Evolutionary conservation across 1,284 basidiomycete genomes (phyloP), one percentile per base, ranked within the genome.

Genomic region (Ganoderma boninense): DNA sequence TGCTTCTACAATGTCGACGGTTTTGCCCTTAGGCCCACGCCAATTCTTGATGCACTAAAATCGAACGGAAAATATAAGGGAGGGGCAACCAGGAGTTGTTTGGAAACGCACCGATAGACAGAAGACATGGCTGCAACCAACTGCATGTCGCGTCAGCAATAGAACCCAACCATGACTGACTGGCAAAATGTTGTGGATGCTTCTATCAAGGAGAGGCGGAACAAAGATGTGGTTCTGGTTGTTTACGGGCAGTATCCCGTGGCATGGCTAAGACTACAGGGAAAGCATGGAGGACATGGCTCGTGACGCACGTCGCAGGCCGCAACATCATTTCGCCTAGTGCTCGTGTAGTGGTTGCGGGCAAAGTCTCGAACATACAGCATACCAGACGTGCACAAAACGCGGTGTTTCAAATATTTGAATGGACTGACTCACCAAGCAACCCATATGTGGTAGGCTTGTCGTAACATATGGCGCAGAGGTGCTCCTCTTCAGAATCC

Each of bases 391-490:
- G 43, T 11, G 6, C 3, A 62, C 40, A 42, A 29, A 13, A n/a
- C 11, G 14, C 13, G 38, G 38, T 29, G 18, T 42, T 26, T 8
- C n/a, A 40, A 43, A 10, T 16, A 62, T 42, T 1, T 13, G 16
- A 2, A 44, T 8, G 49, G 49, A 38, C 38, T 38, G 1, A 71
- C 73, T 72, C 70, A 92, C 92, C 83, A 49, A 94, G 84, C n/a
- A 94, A 80, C 59, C 92, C 92, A 76, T 87, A 94, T 0, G 87
- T 87, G 0, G 79, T 80, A 20, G 93, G 92, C 74, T 85, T 89
- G 77, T 95, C 92, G 66, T 92, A 86, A 77, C 92, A 95, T 62
- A 95, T 92, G 35, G 87, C 87, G 77, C 92, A 95, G 3, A 84
- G 52, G 29, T 72, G 72, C 40, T 87, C 85, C 20, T 76, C 76